Percentiles rank a stretch among this genome's conserved stretches.
Conservation (phyloP, 768 basidiomycete genomes). For the Trametes cubensis region DNA sequence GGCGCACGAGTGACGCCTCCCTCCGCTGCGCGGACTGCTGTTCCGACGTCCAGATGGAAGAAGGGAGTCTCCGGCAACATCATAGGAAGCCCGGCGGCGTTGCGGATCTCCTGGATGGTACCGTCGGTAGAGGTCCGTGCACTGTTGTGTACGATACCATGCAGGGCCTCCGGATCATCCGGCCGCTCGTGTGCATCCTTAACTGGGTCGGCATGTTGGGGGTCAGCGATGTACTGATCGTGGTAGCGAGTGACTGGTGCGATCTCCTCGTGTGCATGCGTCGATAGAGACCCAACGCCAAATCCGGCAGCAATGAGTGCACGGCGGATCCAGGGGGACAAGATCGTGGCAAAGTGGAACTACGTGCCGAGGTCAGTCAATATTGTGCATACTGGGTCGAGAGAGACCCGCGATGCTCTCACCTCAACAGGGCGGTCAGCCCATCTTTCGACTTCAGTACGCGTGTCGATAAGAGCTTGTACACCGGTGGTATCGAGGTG, state of each 20-base stretch:
- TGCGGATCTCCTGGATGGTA: neutral
- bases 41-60: conserved; percentile 72
- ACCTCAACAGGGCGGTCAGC: conserved; percentile 67
- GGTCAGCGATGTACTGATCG: conserved; percentile 40
- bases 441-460: conserved; percentile 84
- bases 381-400: neutral
- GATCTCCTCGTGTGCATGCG: conserved; percentile 58
- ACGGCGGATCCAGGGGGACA: conserved; percentile 90
- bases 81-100: conserved; percentile 32
- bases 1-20: conserved; percentile 18
- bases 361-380: neutral
- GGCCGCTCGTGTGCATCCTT: conserved; percentile 2
- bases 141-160: conserved; percentile 1
- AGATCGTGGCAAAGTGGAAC: conserved; percentile 91
- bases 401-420: neutral
- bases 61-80: conserved; percentile 64
- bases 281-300: conserved; percentile 58
- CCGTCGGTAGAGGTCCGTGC: conserved; percentile 21
- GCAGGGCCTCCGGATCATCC: conserved; percentile 13
- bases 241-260: conserved; percentile 70
- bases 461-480: conserved; percentile 86
- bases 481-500: conserved; percentile 90
- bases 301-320: conserved; percentile 88
- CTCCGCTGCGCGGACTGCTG: conserved; percentile 37
- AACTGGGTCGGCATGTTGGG: conserved; percentile 26